Percentiles rank a stretch among this genome's conserved stretches.
phyloP scores from a whole-genome alignment of 352 stramenopile species.

The Phytophthora agathidicida region DNA sequence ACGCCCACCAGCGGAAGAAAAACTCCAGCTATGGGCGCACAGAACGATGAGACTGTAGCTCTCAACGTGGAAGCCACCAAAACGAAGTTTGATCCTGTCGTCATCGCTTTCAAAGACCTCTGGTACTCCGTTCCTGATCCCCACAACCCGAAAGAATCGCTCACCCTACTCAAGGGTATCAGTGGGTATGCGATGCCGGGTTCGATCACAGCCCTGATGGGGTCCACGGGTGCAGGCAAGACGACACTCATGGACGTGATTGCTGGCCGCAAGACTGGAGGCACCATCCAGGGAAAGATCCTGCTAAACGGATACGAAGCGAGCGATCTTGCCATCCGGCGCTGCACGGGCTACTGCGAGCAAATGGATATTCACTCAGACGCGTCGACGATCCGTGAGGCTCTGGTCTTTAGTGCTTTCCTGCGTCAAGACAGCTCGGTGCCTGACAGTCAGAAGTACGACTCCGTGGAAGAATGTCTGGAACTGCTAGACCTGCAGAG shows the following conservation, averaged over 20 bases:
- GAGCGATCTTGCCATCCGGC: constrained; percentile 35
- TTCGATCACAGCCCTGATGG: constrained; percentile 60
- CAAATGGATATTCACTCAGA: too few relatives aligned
- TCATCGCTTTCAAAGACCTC: constrained; percentile 41
- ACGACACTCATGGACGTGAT: constrained; percentile 94
- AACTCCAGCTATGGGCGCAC: neutral
- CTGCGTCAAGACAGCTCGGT: constrained; percentile 51
- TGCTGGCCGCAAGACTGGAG: constrained; percentile 87
- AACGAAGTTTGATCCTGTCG: constrained; percentile 25
- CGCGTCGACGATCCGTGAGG: constrained; percentile 88
- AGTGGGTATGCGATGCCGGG: constrained; percentile 46
- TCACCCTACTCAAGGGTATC: constrained; percentile 71
- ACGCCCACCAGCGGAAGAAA: constrained; percentile 19
- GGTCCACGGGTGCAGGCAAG: constrained; percentile 75
- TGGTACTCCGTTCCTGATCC: constrained; percentile 45
- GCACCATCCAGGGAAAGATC: constrained; percentile 69
- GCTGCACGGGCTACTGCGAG: constrained; percentile 45
- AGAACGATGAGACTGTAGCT: neutral
- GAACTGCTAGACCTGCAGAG: constrained; percentile 39
- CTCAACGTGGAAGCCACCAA: constrained; percentile 7
- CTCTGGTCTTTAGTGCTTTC: constrained; percentile 86
- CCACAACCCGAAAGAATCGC: constrained; percentile 41
- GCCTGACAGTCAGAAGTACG: constrained; percentile 32
- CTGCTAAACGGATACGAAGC: constrained; percentile 45
- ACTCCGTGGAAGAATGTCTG: constrained; percentile 38